Evolutionary conservation across 192 early-diverging fungal species (phyloP), one percentile per base, ranked within the genome.

Genomic region (Chytriomyces sp.): DNA sequence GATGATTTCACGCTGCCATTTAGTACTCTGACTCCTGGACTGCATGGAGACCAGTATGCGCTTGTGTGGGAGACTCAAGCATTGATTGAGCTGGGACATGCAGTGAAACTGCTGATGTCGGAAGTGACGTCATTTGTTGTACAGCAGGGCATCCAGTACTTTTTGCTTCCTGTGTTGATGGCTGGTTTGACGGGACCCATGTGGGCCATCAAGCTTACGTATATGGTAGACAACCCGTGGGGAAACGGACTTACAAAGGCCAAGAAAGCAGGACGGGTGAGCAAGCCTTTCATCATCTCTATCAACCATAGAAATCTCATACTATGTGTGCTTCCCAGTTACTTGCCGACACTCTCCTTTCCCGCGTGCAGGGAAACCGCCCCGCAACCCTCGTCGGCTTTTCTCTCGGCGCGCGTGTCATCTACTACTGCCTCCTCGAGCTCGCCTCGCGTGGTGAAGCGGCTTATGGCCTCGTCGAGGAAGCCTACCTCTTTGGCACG

Each of bases 351-450:
- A 85, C 92, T 4, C 75, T 98, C 17, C 85, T 94, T 59, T 89
- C 89, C 70, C 86, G 91, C 4, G 91, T 90, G 33, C 92, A 96
- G 67, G 93, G 90, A 30, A 87, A 91, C 74, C 85, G 96, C 0
- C 96, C 96, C 17, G 90, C 96, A 14, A 96, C 93, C 0, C 85
- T 98, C 14, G 84, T 96, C 30, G 96, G 95, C 5, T 98, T 91
- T 77, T 95, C 93, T 6, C 84, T 98, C n/a, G 96, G 95, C 10
- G 93, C 94, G 2, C 89, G 95, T 6, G 89, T 96, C 17, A 93
- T 98, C 36, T 96, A 93, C 74, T 95, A 93, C 68, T 91, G 93
- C 70, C 79, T 98, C 25, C 74, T 93, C 53, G 96, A 98, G 71
- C 84, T 98, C n/a, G 91, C 92, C 33, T 75, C 86, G 39, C 80